These are phyloP conservation scores for Sungouiozyma ichnusensis DNA, from an alignment of 805 yeast species.

Conservation along the genomic window DNA sequence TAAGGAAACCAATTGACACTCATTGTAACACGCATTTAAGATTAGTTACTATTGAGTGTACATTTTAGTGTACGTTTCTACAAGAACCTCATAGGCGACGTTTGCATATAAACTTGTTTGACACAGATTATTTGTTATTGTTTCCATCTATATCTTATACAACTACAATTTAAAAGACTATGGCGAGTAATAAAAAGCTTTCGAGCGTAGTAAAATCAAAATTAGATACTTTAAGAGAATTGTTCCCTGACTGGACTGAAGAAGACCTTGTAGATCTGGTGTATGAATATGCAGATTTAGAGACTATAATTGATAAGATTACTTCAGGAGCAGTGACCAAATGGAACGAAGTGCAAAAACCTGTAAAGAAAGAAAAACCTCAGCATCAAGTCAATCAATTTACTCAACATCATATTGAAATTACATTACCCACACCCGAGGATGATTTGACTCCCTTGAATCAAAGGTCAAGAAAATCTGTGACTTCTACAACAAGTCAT, in stretches of 20 bases:
- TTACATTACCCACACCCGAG: slow-evolving; percentile 6
- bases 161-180: too few species aligned
- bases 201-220: slow-evolving; percentile 30
- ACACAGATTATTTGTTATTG: too few species aligned
- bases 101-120: too few species aligned
- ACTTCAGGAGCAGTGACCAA: slow-evolving; percentile 81
- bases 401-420: not conserved
- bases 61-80: too few species aligned
- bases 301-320: slow-evolving; percentile 74
- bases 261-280: slow-evolving; percentile 74
- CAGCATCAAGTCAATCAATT: slow-evolving; percentile 9
- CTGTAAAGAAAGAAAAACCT: slow-evolving; percentile 46
- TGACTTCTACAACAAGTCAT: slow-evolving; percentile 6
- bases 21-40: too few species aligned
- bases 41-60: too few species aligned
- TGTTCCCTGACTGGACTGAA: slow-evolving; percentile 90
- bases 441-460: slow-evolving; percentile 3
- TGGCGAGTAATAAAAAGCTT: slow-evolving; percentile 12
- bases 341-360: slow-evolving; percentile 86
- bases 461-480: slow-evolving; percentile 9
- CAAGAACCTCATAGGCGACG: too few species aligned
- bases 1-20: too few species aligned
- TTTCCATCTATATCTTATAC: too few species aligned
- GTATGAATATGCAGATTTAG: slow-evolving; percentile 67
- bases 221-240: slow-evolving; percentile 55